A percentile compares a stretch with the other conserved stretches of the same genome.
These are phyloP conservation scores for Chimonanthus salicifolius DNA, from an alignment of 164 flowering plant genomes.

Conservation along the genomic window DNA sequence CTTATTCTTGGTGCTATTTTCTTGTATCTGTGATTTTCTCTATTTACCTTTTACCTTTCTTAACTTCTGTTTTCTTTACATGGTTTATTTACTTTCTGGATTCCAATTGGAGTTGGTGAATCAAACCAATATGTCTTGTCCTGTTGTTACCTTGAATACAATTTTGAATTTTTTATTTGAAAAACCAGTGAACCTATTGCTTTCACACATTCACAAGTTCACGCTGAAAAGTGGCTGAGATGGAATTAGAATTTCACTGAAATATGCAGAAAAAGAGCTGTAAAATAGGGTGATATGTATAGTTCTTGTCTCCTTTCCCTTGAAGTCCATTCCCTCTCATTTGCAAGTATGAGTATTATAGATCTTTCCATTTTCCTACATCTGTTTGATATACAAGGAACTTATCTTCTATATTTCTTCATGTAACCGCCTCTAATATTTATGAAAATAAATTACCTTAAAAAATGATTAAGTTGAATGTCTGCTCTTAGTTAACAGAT, in stretches of 20 bases:
- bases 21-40: not conserved
- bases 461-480: not conserved
- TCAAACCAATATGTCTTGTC: not conserved
- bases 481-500: not conserved
- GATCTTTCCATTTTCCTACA: not conserved
- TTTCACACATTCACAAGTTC: too few species aligned
- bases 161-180: not conserved
- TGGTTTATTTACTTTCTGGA: too few species aligned
- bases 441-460: not conserved
- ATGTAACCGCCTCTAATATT: not conserved
- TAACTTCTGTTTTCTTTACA: not conserved
- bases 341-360: not conserved
- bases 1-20: not conserved
- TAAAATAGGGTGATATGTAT: not conserved
- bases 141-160: too few species aligned
- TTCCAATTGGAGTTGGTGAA: not conserved
- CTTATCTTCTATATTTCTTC: not conserved
- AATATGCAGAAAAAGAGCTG: not conserved
- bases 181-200: not conserved
- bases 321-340: not conserved
- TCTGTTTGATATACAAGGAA: not conserved
- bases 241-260: not conserved
- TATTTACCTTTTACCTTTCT: too few species aligned
- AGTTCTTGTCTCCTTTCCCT: not conserved
- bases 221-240: not conserved